Base-by-base conservation (phyloP, 164 flowering plant genomes). In the Stephania japonica region DNA sequence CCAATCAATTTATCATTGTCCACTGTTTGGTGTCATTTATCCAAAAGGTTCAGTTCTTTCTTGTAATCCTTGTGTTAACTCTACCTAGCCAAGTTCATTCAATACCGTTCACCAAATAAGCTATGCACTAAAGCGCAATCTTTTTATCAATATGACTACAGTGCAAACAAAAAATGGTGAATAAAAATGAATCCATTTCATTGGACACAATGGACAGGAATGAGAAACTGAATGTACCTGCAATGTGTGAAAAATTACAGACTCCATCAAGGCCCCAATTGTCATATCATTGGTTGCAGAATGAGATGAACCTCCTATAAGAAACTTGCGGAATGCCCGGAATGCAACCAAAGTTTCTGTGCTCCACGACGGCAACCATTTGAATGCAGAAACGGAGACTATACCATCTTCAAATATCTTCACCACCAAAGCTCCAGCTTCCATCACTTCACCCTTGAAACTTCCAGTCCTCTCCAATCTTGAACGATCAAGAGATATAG, bases 321-420 rank as follows among this genome's bases (percentile, higher is more conserved):
- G 75, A 75, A 95, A 90, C 85, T 87, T 95, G 83, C 90, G 97
- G 67, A 93, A 85, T 49, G 83, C 70, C 8, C 93, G 93, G 68
- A 91, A 93, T 10, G 97, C 97, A 75, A 93, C 90, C 1, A 89
- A 83, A 71, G 97, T 93, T 81, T 95, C 99, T 0, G 95, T 79
- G 86, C 98, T 93, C 91, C 92, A 87, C 13, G 94, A 88, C 14
- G 98, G 97, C 83, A 95, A 76, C 97, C 97, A 93, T 76, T 91
- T 88, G 81, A 90, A 95, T 44, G 85, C 86, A 0, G 93, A 90
- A 70, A 93, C 93, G 72, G 87, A 93, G 21, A 89, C 81, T 69
- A 93, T 88, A 27, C 90, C 90, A 70, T 90, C 91, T 76, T 89
- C 82, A 71, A 95, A 90, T 43, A 89, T 80, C 83, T 85, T 90